phyloP scores from a whole-genome alignment of 129 eudicot species.

The Calendula officinalis region DNA sequence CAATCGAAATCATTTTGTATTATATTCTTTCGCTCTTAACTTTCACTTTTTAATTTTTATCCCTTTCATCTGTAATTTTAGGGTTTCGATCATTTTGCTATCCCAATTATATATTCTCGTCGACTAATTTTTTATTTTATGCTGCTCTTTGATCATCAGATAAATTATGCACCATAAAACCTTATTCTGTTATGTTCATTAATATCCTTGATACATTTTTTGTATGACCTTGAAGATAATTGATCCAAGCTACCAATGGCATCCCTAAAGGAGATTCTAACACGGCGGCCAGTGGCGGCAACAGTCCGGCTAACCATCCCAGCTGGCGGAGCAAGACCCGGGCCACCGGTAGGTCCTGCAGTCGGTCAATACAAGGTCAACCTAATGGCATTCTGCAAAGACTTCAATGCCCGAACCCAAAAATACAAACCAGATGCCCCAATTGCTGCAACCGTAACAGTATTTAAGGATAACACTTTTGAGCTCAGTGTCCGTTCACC shows the following conservation, averaged over 20 bases:
- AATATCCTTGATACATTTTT: no score
- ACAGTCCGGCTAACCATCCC: conserved; percentile 79
- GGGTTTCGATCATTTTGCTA: background rate
- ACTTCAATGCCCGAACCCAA: conserved; percentile 82
- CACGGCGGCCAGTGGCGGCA: conserved; percentile 72
- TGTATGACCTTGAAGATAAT: conserved; percentile 1
- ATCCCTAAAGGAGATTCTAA: conserved; percentile 63
- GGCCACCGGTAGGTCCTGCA: conserved; percentile 77
- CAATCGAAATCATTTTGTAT: background rate
- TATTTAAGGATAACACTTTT: conserved; percentile 72
- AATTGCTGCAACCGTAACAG: conserved; percentile 66
- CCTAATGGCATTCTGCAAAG: conserved; percentile 92
- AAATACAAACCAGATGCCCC: conserved; percentile 81
- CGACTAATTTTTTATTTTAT: background rate
- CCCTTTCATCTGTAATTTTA: background rate
- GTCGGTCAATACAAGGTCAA: conserved; percentile 80
- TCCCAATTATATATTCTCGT: background rate
- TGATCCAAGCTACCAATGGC: conserved; percentile 35
- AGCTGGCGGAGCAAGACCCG: conserved; percentile 78
- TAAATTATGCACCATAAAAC: no score
- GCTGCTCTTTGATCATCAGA: background rate
- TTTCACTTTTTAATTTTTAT: background rate
- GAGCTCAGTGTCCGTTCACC: conserved; percentile 73
- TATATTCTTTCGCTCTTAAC: no score
- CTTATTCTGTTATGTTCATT: no score